Conservation (phyloP, 352 stramenopile species). For the Thraustochytrium striatum region DNA sequence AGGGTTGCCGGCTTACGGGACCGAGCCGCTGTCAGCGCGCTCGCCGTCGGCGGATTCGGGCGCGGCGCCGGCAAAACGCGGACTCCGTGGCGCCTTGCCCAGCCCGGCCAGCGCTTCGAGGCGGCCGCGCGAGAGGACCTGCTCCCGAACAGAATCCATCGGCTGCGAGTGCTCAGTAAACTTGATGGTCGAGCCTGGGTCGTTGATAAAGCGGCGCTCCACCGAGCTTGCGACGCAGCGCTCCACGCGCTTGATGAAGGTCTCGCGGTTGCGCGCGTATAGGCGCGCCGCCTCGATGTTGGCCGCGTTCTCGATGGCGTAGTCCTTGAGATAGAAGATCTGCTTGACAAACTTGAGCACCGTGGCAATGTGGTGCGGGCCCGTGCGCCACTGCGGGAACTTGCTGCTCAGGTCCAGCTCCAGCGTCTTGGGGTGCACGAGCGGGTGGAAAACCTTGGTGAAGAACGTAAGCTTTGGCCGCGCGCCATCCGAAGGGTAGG, state of each 20-base stretch:
- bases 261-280: constrained; percentile 64
- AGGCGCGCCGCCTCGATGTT: constrained; percentile 67
- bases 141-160: background rate
- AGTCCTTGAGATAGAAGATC: constrained; percentile 82
- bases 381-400: constrained; percentile 73
- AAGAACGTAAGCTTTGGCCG: constrained; percentile 75
- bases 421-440: constrained; percentile 66
- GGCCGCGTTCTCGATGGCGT: constrained; percentile 58
- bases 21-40: too few species aligned
- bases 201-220: constrained; percentile 72
- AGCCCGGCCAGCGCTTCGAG: too few species aligned
- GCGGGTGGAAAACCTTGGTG: constrained; percentile 72
- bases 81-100: too few species aligned
- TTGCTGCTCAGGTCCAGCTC: constrained; percentile 73
- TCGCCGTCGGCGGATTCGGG: too few species aligned
- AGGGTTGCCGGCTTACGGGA: too few species aligned
- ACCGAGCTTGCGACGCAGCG: constrained; percentile 70
- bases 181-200: constrained; percentile 63
- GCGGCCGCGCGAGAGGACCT: constrained; percentile 8
- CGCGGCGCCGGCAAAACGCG: too few species aligned
- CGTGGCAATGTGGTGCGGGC: constrained; percentile 76
- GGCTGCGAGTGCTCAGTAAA: background rate
- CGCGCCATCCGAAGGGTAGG: constrained; percentile 58
- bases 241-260: constrained; percentile 71
- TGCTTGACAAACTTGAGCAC: constrained; percentile 77